Conservation (phyloP, 139 green algal genomes). For the Chlamydomonas schloesseri region DNA sequence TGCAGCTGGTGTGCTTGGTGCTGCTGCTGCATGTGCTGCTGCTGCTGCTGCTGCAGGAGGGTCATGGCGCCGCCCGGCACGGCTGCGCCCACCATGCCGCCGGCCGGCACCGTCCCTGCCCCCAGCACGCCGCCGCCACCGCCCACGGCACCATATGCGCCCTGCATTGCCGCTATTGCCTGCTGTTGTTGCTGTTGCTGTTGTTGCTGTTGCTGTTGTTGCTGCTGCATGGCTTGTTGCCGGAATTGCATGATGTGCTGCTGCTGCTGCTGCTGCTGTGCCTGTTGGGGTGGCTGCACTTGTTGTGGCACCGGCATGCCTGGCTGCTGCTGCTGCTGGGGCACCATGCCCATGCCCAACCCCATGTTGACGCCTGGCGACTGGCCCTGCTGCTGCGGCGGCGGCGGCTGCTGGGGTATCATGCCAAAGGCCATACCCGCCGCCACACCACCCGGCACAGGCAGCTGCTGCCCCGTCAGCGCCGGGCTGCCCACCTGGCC, state of each 20-base stretch:
- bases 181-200: background rate
- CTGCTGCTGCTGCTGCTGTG: conserved; percentile 23
- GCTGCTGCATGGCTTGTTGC: background rate
- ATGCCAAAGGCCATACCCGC: background rate
- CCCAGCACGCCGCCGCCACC: too few relatives aligned
- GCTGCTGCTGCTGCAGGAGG: background rate
- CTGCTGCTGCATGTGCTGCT: conserved; percentile 7
- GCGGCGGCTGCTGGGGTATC: background rate
- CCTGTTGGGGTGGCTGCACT: conserved; percentile 12
- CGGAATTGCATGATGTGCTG: background rate
- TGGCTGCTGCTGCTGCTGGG: background rate
- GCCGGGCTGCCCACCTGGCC: background rate
- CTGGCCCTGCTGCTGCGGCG: background rate
- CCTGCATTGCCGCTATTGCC: background rate
- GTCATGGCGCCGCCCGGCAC: too few relatives aligned
- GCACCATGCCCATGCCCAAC: conserved; percentile 8
- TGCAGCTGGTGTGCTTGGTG: conserved; percentile 1
- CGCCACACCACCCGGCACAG: background rate
- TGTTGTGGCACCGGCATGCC: background rate
- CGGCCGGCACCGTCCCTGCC: too few relatives aligned
- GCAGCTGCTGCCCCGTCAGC: too few relatives aligned
- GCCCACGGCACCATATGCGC: too few relatives aligned
- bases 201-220: background rate
- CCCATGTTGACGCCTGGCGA: background rate
- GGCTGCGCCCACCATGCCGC: too few relatives aligned